Conservation (phyloP, 2,329 filamentous ascomycete species). For the Trichocomaceae sp. region DNA sequence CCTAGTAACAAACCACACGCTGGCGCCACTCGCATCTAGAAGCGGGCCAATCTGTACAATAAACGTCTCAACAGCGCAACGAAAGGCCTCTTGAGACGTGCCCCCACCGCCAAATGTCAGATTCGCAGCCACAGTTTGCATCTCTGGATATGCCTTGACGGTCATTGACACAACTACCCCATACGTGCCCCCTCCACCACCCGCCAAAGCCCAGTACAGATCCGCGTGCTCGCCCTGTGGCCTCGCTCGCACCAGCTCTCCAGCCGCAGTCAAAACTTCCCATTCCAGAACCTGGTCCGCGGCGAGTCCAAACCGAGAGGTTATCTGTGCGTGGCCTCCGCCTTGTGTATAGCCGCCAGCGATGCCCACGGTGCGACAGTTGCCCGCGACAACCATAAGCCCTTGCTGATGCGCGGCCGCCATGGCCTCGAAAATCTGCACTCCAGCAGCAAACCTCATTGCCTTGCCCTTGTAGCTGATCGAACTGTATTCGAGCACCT, state of each 20-base stretch:
- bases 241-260: slow-evolving; percentile 43
- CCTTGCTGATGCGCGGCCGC: no score
- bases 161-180: slow-evolving; percentile 31
- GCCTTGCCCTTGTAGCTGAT: no score
- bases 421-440: no score
- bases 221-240: slow-evolving; percentile 23
- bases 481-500: background rate
- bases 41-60: no score
- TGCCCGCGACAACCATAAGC: background rate
- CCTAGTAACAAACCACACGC: no score
- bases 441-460: background rate
- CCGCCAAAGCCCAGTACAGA: slow-evolving; percentile 46
- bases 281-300: slow-evolving; percentile 54
- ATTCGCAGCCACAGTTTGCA: no score
- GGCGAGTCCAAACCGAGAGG: slow-evolving; percentile 48
- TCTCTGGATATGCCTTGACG: slow-evolving; percentile 52
- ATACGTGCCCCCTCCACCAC: slow-evolving; percentile 48
- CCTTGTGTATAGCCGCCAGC: slow-evolving; percentile 57
- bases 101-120: no score
- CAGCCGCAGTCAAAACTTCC: slow-evolving; percentile 50
- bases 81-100: no score
- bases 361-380: slow-evolving; percentile 38
- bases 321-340: slow-evolving; percentile 53
- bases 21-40: no score
- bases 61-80: no score